Percentiles rank a stretch among this genome's conserved stretches.
Evolutionary conservation across 495 filamentous ascomycete species (phyloP).

Genomic region (Hypoxylon trugodes): DNA sequence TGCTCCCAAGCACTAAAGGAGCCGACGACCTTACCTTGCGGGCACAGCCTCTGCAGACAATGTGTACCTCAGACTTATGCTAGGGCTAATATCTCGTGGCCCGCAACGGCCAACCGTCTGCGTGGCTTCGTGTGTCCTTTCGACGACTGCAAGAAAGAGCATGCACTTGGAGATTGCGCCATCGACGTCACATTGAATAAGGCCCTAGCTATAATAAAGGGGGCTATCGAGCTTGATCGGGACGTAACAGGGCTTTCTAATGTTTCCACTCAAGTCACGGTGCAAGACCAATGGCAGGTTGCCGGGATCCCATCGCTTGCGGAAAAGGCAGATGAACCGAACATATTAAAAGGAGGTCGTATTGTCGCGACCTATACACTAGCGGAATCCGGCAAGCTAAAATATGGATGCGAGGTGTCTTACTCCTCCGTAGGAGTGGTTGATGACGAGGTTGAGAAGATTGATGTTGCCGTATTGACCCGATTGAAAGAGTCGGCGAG

Average conservation of each 20-base stretch:
- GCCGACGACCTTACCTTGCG: constrained; percentile 84
- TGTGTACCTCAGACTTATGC: constrained; percentile 74
- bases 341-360: constrained; percentile 59
- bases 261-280: constrained; percentile 48
- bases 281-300: constrained; percentile 53
- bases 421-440: constrained; percentile 56
- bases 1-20: constrained; percentile 74
- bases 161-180: constrained; percentile 78
- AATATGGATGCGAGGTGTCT: constrained; percentile 39
- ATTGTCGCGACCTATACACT: constrained; percentile 64
- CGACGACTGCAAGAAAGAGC: constrained; percentile 69
- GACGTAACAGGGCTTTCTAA: constrained; percentile 36
- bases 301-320: constrained; percentile 51
- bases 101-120: constrained; percentile 66
- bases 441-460: constrained; percentile 47
- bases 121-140: constrained; percentile 79
- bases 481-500: constrained; percentile 66
- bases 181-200: constrained; percentile 78
- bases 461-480: constrained; percentile 63
- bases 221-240: constrained; percentile 52
- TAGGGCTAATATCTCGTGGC: constrained; percentile 78
- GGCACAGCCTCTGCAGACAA: constrained; percentile 74
- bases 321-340: constrained; percentile 43
- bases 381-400: constrained; percentile 35
- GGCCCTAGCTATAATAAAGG: constrained; percentile 62